A percentile compares a stretch with the other conserved stretches of the same genome.
These are phyloP conservation scores for Agrostemma githago DNA, from an alignment of 148 eudicot species.

Conservation along the genomic window DNA sequence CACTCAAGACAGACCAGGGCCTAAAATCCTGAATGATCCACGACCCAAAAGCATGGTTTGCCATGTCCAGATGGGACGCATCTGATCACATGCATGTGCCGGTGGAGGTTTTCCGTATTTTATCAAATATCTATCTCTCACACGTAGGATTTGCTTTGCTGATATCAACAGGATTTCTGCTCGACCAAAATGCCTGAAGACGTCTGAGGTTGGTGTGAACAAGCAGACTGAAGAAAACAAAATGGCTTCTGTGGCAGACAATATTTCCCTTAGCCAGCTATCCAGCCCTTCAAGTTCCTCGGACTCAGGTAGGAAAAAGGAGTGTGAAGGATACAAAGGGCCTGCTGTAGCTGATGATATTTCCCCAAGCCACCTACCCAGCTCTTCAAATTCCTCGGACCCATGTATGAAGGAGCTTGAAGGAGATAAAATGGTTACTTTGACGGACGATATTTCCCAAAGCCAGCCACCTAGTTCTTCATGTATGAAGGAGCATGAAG, in stretches of 20 bases:
- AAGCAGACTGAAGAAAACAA: conserved; percentile 18
- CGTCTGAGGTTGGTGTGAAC: conserved; percentile 16
- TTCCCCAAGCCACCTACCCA: neutral
- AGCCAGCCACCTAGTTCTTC: conserved; percentile 9
- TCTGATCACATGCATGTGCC: neutral
- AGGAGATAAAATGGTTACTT: conserved; percentile 7
- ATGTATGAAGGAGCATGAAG: conserved; percentile 10
- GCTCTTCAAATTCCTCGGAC: conserved; percentile 11
- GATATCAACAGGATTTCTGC: conserved; percentile 29
- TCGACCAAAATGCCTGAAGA: conserved; percentile 27
- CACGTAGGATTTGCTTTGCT: conserved; percentile 6
- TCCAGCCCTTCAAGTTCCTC: conserved; percentile 14
- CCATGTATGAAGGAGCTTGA: conserved; percentile 11
- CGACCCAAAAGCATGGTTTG: neutral
- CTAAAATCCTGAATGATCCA: neutral
- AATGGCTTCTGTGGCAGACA: neutral
- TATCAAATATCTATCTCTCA: neutral
- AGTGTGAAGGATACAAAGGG: conserved; percentile 14
- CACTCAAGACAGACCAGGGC: neutral
- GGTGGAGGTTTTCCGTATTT: neutral
- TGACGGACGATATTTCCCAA: conserved; percentile 3
- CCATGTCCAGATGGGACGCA: neutral
- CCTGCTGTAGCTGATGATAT: neutral
- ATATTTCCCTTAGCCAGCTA: neutral
- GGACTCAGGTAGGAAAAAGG: neutral